phyloP scores from a whole-genome alignment of 345 rosid species.

The Sisymbrium irio region DNA sequence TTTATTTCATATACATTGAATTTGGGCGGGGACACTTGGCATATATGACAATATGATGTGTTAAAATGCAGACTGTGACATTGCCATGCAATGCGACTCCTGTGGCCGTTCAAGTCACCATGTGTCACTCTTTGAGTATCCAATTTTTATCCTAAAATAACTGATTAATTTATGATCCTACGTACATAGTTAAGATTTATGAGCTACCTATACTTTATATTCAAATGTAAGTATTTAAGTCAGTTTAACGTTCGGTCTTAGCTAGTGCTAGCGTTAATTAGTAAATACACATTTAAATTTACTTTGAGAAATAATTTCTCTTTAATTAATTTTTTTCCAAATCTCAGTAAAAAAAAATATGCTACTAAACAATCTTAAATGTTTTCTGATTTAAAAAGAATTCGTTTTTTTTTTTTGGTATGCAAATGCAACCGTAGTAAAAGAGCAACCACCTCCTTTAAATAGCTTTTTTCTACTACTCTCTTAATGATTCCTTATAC shows the following conservation, averaged over 20 bases:
- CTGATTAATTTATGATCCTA: not conserved
- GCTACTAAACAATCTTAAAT: not conserved
- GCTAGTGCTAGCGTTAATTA: not conserved
- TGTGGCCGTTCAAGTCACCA: slow-evolving; percentile 8
- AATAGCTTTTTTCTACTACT: not conserved
- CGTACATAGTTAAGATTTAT: not conserved
- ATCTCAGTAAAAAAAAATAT: not conserved
- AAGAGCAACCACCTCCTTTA: slow-evolving; percentile 13
- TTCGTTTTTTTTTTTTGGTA: not conserved
- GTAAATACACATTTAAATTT: not conserved
- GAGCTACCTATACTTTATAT: not conserved
- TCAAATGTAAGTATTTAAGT: not conserved
- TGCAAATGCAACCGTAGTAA: not conserved
- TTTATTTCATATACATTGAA: not conserved
- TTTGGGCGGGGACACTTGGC: slow-evolving; percentile 14
- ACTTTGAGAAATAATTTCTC: too few species aligned
- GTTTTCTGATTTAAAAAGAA: not conserved
- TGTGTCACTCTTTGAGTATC: slow-evolving; percentile 25
- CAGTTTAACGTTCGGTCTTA: not conserved
- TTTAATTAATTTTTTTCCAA: not conserved
- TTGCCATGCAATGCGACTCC: slow-evolving; percentile 33
- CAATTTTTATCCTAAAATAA: not conserved
- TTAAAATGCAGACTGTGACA: not conserved
- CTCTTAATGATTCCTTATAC: not conserved
- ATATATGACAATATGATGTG: slow-evolving; percentile 28